phyloP scores from a whole-genome alignment of 495 filamentous ascomycete genomes.

The Tuber calosporum region DNA sequence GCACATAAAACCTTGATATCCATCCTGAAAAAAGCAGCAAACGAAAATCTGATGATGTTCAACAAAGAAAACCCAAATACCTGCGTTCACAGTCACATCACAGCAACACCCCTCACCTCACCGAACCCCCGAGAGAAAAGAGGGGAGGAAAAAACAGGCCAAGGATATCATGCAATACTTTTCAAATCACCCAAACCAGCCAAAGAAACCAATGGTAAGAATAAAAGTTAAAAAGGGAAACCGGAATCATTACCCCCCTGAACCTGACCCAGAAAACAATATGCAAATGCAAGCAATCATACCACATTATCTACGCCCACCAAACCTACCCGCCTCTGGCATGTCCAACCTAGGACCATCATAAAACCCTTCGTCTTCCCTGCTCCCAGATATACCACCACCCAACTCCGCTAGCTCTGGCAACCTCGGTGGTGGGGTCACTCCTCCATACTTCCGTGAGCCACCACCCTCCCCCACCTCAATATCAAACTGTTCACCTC shows the following conservation, averaged over 20 bases:
- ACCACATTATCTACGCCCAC: background rate
- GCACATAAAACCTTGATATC: background rate
- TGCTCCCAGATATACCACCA: background rate
- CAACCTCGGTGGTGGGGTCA: background rate
- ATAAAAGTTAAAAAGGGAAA: too few relatives aligned
- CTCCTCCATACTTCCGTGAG: background rate
- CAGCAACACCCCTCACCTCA: background rate
- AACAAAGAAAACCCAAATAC: background rate
- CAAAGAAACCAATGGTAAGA: background rate
- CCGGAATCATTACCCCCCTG: background rate
- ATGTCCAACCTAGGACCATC: background rate
- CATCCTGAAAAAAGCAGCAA: background rate
- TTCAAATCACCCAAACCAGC: background rate
- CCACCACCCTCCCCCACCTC: background rate
- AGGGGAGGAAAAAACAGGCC: background rate
- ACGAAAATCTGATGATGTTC: background rate
- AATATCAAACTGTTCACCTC: slow-evolving; percentile 2
- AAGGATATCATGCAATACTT: background rate
- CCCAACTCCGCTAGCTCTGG: background rate
- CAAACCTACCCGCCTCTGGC: background rate
- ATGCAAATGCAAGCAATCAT: background rate
- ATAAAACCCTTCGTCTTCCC: background rate
- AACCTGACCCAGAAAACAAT: background rate
- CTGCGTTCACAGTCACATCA: background rate
- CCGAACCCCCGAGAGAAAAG: background rate